These are phyloP conservation scores for Melampsora allii-populina DNA, from an alignment of 1,284 basidiomycete genomes.

Conservation along the genomic window DNA sequence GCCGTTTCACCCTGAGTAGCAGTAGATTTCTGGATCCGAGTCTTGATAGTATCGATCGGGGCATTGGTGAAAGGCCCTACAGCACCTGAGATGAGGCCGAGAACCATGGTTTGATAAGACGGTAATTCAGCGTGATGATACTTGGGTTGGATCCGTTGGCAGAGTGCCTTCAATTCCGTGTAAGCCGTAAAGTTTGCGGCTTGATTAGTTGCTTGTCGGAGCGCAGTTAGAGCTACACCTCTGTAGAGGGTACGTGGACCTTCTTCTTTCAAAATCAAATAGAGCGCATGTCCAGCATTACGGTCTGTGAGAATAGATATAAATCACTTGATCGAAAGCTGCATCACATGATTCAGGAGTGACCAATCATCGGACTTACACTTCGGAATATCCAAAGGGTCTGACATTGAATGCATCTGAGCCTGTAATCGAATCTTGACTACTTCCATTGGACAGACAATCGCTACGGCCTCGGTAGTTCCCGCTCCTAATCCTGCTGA, in stretches of 20 bases:
- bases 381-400: constrained; percentile 87
- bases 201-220: constrained; percentile 97
- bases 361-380: constrained; percentile 60
- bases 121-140: constrained; percentile 64
- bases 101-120: constrained; percentile 88
- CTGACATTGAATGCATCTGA: constrained; percentile 94
- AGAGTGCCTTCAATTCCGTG: constrained; percentile 87
- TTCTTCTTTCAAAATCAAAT: constrained; percentile 92
- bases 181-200: constrained; percentile 98
- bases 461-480: constrained; percentile 85
- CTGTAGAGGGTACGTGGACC: constrained; percentile 81
- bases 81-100: constrained; percentile 92
- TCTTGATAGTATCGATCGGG: constrained; percentile 97
- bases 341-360: background rate
- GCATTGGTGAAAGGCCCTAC: constrained; percentile 97
- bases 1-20: constrained; percentile 74
- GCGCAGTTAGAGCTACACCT: constrained; percentile 86
- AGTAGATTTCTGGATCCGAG: constrained; percentile 73
- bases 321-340: background rate
- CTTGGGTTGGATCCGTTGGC: constrained; percentile 72
- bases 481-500: constrained; percentile 89
- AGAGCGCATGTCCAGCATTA: constrained; percentile 94
- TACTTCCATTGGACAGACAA: constrained; percentile 99
- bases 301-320: constrained; percentile 9
- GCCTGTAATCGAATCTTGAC: constrained; percentile 98